Base-by-base conservation (phyloP, 2,329 filamentous ascomycete species). In the Apiospora pterosperma region DNA sequence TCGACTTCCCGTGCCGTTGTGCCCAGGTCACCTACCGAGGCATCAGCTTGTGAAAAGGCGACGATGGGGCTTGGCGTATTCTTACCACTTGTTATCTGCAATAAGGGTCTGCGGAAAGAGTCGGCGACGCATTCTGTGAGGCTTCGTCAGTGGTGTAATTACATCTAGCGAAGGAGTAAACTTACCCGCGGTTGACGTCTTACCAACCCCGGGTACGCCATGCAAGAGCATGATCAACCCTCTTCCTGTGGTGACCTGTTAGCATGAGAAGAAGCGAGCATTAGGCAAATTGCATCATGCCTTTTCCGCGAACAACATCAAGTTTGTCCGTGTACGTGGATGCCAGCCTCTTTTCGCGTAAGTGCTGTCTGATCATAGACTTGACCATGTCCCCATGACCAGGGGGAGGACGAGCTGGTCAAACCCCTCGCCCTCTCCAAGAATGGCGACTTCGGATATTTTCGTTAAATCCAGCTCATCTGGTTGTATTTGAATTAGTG, bases 1-100 rank as follows among this genome's bases (percentile, higher is more conserved):
- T 60, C 58, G 6, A 60, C 58, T 5, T 60, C 58, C 14, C 41
- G 21, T 11, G 64, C 21, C 16, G 28, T 28, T 5, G 38, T 39
- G 3, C 64, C 64, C 21, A 65, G 38, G 36, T 65, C 64, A 12
- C 64, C 64, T 60, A 34, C 16, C 19, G 19, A 41, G 11, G 38
- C 11, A 10, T 41, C 11, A 41, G 38, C 19, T 41, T 10, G 19
- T 41, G 38, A 10, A 10, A 19, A 41, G 38, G 10, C 38, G 38
- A 19, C 19, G 11, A 55, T 1, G 2, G 21, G 19, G 6, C 4
- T n/a, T 8, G 7, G 19, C 5, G 10, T 1, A n/a, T 1, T 21
- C 48, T 55, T 55, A 55, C 48, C 48, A 11, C 48, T 55, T 28
- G 48, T 55, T 7, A 55, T 55, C 12, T 55, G 48, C 12, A 55